These are phyloP conservation scores for Clavispora asparagi DNA, from an alignment of 805 yeast genomes.

Conservation along the genomic window DNA sequence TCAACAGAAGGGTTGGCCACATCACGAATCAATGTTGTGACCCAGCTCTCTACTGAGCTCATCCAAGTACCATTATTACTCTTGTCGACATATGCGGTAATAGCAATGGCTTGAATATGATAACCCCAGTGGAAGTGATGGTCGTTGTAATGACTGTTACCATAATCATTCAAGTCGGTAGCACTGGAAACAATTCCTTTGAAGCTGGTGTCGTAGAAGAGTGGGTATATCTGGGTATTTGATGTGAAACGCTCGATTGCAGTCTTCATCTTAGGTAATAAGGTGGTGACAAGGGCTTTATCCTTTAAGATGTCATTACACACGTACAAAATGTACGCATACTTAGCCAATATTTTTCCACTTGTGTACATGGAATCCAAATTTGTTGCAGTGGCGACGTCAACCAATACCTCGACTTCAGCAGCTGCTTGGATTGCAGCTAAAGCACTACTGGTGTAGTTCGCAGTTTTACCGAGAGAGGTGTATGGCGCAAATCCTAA, in stretches of 20 bases:
- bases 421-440: conserved; percentile 13
- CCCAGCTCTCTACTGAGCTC: conserved; percentile 45
- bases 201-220: conserved; percentile 51
- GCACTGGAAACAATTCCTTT: conserved; percentile 55
- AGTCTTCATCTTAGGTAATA: conserved; percentile 32
- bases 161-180: conserved; percentile 41
- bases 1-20: conserved; percentile 55
- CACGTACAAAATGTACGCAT: conserved; percentile 50
- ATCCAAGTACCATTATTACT: conserved; percentile 56
- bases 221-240: conserved; percentile 44
- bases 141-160: conserved; percentile 75
- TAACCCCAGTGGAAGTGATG: conserved; percentile 89
- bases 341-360: conserved; percentile 54
- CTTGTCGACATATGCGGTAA: conserved; percentile 63
- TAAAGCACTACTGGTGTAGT: conserved; percentile 8
- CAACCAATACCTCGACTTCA: conserved; percentile 23
- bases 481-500: conserved; percentile 38
- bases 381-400: conserved; percentile 38
- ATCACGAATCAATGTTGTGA: conserved; percentile 59
- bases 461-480: conserved; percentile 6
- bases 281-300: conserved; percentile 28
- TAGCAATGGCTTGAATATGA: conserved; percentile 77
- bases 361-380: conserved; percentile 42
- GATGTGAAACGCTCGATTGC: conserved; percentile 39
- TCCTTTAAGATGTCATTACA: conserved; percentile 45